Evolutionary conservation across 163 green algal genomes (phyloP), one percentile per base, ranked within the genome.

Genomic region (Chlorella variabilis): DNA sequence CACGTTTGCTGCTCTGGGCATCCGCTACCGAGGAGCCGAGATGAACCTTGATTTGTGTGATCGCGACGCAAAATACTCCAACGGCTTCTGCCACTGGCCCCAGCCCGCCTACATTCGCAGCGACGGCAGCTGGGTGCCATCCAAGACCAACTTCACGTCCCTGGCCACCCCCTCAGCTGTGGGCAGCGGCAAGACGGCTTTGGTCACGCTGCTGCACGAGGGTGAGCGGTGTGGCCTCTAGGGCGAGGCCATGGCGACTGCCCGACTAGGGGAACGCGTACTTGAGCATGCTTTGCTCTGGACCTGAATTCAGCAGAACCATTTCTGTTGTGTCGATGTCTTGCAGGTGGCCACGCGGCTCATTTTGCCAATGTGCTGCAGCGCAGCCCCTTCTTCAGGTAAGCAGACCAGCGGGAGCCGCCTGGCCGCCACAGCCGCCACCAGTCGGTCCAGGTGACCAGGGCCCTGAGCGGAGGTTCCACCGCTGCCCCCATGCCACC

Each of bases 291-390:
- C n/a, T n/a, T n/a, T n/a, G n/a, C n/a, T n/a, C n/a, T n/a, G n/a
- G n/a, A n/a, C n/a, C n/a, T n/a, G n/a, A n/a, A n/a, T n/a, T n/a
- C n/a, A n/a, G n/a, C n/a, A n/a, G n/a, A n/a, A n/a, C n/a, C n/a
- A n/a, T n/a, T n/a, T n/a, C n/a, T n/a, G n/a, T n/a, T n/a, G n/a
- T n/a, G n/a, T n/a, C n/a, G 45, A 54, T 23, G 45, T 11, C 41
- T 11, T 66, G 70, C 70, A 77, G 70, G 70, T 4, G 71, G 89
- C 71, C 84, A 93, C 85, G 92, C 93, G 13, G 93, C 93, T 17
- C 93, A 97, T 87, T 94, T 97, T 86, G 91, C 92, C 29, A 96
- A 96, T 78, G 90, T 97, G 71, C 81, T 90, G 49, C 93, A 97
- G 89, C 82, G 74, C 33, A 90, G 71, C 39, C 93, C 93, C 7